Percentiles rank a stretch among this genome's conserved stretches.
These are phyloP conservation scores for Hypericum perforatum DNA, from an alignment of 345 rosid genomes.

Conservation along the genomic window DNA sequence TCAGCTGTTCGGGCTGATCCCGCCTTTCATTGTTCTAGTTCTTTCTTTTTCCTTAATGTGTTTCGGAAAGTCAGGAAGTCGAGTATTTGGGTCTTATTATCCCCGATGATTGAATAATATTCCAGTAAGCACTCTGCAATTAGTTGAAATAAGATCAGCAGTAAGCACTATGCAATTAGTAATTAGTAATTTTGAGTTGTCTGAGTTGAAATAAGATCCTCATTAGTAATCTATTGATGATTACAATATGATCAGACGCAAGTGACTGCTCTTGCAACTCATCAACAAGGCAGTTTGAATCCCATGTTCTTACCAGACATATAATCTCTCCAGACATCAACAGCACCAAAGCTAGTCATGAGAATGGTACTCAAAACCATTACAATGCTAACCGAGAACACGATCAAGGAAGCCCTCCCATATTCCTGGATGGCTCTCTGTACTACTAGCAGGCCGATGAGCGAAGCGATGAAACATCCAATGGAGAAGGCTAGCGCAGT, in stretches of 20 bases:
- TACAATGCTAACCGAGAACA: conserved; percentile 28
- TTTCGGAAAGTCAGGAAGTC: too few species aligned
- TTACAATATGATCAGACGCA: neutral
- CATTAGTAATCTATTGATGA: too few species aligned
- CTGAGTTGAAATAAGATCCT: too few species aligned
- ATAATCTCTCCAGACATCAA: conserved; percentile 55
- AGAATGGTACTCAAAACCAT: conserved; percentile 14
- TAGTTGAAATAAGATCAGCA: too few species aligned
- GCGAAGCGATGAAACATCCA: conserved; percentile 57
- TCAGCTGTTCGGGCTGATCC: too few species aligned
- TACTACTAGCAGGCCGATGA: conserved; percentile 57
- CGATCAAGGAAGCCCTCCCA: conserved; percentile 79
- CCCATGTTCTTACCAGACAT: conserved; percentile 59
- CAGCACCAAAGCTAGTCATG: conserved; percentile 62
- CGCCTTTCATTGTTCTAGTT: too few species aligned
- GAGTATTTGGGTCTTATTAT: too few species aligned
- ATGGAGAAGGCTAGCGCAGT: conserved; percentile 41
- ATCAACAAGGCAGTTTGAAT: conserved; percentile 60
- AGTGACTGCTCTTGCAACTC: conserved; percentile 2
- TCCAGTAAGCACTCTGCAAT: too few species aligned
- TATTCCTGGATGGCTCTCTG: conserved; percentile 41
- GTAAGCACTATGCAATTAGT: too few species aligned
- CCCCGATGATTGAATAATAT: too few species aligned
- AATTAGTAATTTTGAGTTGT: too few species aligned
- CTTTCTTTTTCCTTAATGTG: too few species aligned